Percentiles rank a stretch among this genome's conserved stretches.
Conservation (phyloP, 768 basidiomycete genomes). For the Kwoniella sp. region DNA sequence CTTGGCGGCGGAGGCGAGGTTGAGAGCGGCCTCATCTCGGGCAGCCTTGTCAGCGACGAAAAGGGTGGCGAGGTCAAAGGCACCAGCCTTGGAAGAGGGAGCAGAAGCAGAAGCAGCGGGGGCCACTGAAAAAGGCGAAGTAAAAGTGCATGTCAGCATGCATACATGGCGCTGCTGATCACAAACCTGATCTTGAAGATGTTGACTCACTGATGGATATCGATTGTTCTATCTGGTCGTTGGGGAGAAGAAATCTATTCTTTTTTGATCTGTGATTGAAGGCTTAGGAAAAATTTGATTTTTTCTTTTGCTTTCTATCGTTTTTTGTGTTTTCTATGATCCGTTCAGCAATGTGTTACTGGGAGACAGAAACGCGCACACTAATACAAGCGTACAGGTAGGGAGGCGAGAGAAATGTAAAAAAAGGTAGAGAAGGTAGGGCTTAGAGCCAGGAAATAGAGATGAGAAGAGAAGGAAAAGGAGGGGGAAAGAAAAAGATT, state of each 20-base stretch:
- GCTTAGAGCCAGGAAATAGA: conserved; percentile 9
- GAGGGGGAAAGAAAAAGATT: conserved; percentile 1
- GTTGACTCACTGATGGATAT: conserved; percentile 26
- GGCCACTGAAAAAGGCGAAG: conserved; percentile 58
- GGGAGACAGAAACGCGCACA: conserved; percentile 1
- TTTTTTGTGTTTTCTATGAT: conserved; percentile 1
- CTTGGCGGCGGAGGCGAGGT: conserved; percentile 73
- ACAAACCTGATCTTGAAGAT: not conserved
- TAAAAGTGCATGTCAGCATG: not conserved
- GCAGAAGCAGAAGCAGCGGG: conserved; percentile 63
- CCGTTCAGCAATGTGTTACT: not conserved
- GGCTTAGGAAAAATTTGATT: conserved; percentile 1
- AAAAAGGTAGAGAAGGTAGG: conserved; percentile 2
- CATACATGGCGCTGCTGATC: too few relatives aligned
- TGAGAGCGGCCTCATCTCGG: conserved; percentile 70
- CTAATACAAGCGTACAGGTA: not conserved
- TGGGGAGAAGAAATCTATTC: not conserved
- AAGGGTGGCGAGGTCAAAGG: conserved; percentile 70
- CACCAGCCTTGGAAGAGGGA: conserved; percentile 63
- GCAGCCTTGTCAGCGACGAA: conserved; percentile 82
- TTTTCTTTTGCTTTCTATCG: not conserved
- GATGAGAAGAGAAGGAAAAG: conserved; percentile 11
- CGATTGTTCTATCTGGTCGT: conserved; percentile 9
- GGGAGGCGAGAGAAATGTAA: not conserved
- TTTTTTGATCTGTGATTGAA: conserved; percentile 2